Conservation (phyloP, 768 basidiomycete species). For the Termitomyces sp. region DNA sequence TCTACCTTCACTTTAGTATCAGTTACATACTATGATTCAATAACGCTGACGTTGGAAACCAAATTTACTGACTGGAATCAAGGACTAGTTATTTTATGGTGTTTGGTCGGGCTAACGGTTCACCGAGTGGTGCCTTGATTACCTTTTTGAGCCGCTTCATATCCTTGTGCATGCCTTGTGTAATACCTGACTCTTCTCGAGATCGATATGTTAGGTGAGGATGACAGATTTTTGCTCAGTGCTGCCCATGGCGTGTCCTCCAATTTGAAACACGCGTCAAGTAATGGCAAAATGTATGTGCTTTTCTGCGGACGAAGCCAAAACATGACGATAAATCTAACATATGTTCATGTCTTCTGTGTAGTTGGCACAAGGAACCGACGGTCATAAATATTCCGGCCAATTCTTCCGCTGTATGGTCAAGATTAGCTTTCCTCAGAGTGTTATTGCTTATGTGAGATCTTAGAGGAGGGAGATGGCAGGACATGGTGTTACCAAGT, state of each 20-base stretch:
- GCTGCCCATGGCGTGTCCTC: constrained; percentile 2
- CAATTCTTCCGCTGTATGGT: background rate
- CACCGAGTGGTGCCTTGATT: constrained; percentile 1
- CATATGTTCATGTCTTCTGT: background rate
- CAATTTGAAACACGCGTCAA: constrained; percentile 9
- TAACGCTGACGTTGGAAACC: background rate
- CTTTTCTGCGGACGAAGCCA: background rate
- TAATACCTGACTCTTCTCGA: background rate
- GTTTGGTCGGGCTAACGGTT: background rate
- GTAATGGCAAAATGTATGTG: background rate
- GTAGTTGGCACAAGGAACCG: constrained; percentile 4
- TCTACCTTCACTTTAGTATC: background rate
- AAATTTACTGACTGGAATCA: background rate
- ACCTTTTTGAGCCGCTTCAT: constrained; percentile 10
- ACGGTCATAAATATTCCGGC: background rate
- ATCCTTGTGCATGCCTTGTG: constrained; percentile 7
- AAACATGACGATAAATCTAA: background rate
- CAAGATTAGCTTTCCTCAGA: background rate
- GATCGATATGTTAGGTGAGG: constrained; percentile 2
- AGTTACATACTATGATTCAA: background rate
- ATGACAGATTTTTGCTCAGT: background rate
- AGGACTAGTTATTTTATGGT: background rate
- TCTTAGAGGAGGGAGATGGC: background rate
- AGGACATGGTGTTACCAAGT: background rate
- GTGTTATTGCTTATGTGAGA: background rate